Percentiles rank a stretch among this genome's conserved stretches.
phyloP scores from a whole-genome alignment of 495 filamentous ascomycete species.

The Aspergillus sclerotiicarbonarius region DNA sequence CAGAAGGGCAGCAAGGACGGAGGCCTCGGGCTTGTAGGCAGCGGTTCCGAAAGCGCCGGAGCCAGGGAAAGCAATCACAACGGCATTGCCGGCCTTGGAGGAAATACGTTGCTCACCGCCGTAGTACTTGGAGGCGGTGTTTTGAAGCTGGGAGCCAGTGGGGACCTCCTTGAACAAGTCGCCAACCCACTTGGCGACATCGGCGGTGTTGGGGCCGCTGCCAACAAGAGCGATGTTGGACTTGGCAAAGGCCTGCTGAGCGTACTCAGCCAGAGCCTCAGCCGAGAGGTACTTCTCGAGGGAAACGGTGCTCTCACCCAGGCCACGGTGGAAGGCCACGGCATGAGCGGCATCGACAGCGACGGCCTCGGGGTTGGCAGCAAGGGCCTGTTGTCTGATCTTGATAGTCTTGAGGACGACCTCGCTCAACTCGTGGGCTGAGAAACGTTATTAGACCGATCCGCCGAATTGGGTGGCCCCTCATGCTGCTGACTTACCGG shows the following conservation, averaged over 20 bases:
- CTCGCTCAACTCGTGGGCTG: constrained; percentile 86
- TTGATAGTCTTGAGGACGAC: constrained; percentile 72
- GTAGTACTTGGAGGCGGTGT: constrained; percentile 72
- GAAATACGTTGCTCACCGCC: constrained; percentile 92
- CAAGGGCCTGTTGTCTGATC: constrained; percentile 65
- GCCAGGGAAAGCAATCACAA: constrained; percentile 90
- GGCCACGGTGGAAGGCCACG: constrained; percentile 90
- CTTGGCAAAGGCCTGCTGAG: constrained; percentile 76
- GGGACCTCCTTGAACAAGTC: constrained; percentile 73
- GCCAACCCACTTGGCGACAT: constrained; percentile 85
- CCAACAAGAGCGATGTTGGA: constrained; percentile 86
- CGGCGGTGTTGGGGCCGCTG: constrained; percentile 74
- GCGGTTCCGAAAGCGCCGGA: constrained; percentile 69
- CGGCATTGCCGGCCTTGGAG: constrained; percentile 66
- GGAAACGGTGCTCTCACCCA: constrained; percentile 70
- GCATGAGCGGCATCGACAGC: constrained; percentile 84
- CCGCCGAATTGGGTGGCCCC: not conserved
- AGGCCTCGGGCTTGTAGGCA: constrained; percentile 82
- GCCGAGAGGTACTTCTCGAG: constrained; percentile 75
- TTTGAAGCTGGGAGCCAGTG: constrained; percentile 39
- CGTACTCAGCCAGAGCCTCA: constrained; percentile 67
- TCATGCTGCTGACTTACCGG: constrained; percentile 52
- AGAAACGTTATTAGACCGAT: constrained; percentile 13
- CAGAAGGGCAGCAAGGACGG: constrained; percentile 84
- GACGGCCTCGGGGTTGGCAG: constrained; percentile 63